Evolutionary conservation across 139 green algal species (phyloP), one percentile per base, ranked within the genome.

Genomic region (Micractinium conductrix): DNA sequence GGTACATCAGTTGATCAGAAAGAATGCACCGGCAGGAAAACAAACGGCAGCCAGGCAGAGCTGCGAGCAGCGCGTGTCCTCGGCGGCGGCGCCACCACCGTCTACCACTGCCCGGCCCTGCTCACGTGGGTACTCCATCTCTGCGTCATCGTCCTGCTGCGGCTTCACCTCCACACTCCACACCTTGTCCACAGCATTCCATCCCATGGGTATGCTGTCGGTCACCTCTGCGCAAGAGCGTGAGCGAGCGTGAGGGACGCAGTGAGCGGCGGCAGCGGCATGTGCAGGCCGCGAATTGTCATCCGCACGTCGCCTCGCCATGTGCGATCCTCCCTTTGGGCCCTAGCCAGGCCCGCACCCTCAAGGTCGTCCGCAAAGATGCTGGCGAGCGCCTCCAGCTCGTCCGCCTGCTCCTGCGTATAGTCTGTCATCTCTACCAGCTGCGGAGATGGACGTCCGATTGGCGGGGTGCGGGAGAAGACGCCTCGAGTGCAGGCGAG

Each of bases 321-420:
- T n/a, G n/a, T n/a, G n/a, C n/a, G n/a, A n/a, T n/a, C n/a, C n/a
- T n/a, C n/a, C n/a, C n/a, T n/a, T n/a, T n/a, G n/a, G n/a, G n/a
- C n/a, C n/a, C n/a, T n/a, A n/a, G n/a, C n/a, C n/a, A n/a, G n/a
- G n/a, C n/a, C n/a, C n/a, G n/a, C n/a, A n/a, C n/a, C n/a, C n/a
- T n/a, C n/a, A n/a, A n/a, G n/a, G n/a, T n/a, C 88, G 68, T 94
- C 91, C 74, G 83, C 83, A 3, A 93, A 83, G 62, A 94, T 94
- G 14, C 89, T 83, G 43, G 89, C 38, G 14, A 94, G 78, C 30
- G 89, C 89, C 74, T 94, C 88, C 53, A 94, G 48, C 84, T 94
- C 91, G 84, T 93, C 91, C 28, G 80, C 81, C 53, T 94, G 91
- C 75, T 83, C 78, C 65, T 82, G 76, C 16, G 74, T 45, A 53